Evolutionary conservation across 2,329 filamentous ascomycete species (phyloP), one percentile per base, ranked within the genome.

Genomic region (Annulohypoxylon truncatum): DNA sequence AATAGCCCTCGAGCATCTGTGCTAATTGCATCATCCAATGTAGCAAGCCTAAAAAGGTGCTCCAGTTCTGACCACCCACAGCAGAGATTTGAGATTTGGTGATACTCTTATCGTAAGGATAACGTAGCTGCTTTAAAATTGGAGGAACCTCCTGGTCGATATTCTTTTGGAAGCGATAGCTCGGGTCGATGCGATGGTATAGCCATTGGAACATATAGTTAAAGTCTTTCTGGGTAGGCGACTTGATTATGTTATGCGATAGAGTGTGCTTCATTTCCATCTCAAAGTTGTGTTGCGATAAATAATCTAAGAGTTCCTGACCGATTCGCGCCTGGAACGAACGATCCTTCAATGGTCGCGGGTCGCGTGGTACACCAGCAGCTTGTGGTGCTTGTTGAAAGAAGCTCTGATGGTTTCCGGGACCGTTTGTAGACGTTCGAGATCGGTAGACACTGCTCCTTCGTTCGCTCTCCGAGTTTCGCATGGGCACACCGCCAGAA

Each of bases 1-100:
- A 83, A 76, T 94, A 98, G 20, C 92, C 87, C 67, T 98, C 94
- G 75, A 98, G 88, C 90, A 98, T 97, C 72, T 95, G 90, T 3
- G 93, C 93, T 54, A 99, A 83, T 79, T 98, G 94, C 95, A 99
- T 97, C 89, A 99, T 95, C 96, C 96, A 99, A 81, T 99, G 94
- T 53, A 99, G 84, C 77, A 99, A 83, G 0, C 94, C 96, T 10
- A 99, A 83, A 75, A 99, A 98, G 0, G 93, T 96, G 67, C 92
- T 92, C 96, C 96, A 99, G 77, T 98, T 98, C 79, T 97, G 94
- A 2, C 94, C 95, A 70, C 96, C 96, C 0, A 98, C 96, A 1
- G 96, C 96, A 0, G 93, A 89, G 62, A 99, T 93, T 76, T 97
- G 94, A 55, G 93, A 97, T 79, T 98, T 99, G 58, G 94, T 97